Evolutionary conservation across 305 asterid species (phyloP), one percentile per base, ranked within the genome.

Genomic region (Solanum hybrid): DNA sequence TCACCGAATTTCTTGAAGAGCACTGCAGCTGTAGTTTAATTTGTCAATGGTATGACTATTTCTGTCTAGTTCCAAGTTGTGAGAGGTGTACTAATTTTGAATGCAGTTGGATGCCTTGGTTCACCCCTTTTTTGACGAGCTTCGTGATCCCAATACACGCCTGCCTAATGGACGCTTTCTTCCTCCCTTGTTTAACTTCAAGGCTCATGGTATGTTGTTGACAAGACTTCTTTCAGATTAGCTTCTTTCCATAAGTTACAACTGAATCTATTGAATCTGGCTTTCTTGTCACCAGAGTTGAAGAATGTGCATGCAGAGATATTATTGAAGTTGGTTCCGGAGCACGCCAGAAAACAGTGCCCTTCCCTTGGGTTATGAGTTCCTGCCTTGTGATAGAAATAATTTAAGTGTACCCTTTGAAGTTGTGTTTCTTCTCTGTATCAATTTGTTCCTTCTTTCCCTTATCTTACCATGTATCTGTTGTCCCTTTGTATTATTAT

Each of bases 111-210:
- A 96, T 91, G 97, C 93, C 85, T 90, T 96, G 91, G 86, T 90
- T 83, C 98, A 97, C 93, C 94, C 96, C 89, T 97, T 97, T 88
- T 96, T 97, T 89, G 94, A 96, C 28, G 98, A 97, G 91, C 95
- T 96, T 12, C 97, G 98, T 42, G 97, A 97, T 87, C 95, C 95
- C 87, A 93, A 90, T 85, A 86, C 94, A 37, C 97, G 95, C 85
- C 94, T 97, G 36, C 99, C 98, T 75, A 97, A 93, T 87, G 98
- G 99, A 39, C 96, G 98, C 20, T 90, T 91, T 89, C 97, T 97
- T 90, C 98, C 99, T 89, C 99, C 98, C 35, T 83, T 97, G 34
- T 97, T 97, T 92, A 97, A 97, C 96, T 97, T 97, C 81, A 97
- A 95, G 94, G 94, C 98, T 91, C 97, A 94, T n/a, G 98, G 99